Conservation (phyloP, 2,329 filamentous ascomycete genomes). For the Exophiala oligosperma region DNA sequence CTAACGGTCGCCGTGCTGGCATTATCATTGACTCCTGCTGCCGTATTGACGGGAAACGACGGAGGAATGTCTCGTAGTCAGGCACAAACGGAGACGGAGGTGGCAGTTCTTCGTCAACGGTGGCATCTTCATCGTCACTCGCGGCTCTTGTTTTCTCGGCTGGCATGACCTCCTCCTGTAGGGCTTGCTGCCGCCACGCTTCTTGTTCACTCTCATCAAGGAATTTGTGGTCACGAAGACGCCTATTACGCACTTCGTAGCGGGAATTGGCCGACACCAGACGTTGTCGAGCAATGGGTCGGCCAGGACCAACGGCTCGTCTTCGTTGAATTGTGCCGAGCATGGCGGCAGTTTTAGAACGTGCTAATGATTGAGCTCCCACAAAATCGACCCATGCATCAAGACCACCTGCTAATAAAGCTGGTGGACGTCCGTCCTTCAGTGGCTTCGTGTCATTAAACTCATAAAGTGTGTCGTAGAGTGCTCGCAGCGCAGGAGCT, state of each 20-base stretch:
- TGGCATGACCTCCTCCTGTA: conserved; percentile 61
- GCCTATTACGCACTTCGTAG: conserved; percentile 56
- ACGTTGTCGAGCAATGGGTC: conserved; percentile 54
- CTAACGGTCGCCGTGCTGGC: conserved; percentile 34
- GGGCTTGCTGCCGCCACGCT: conserved; percentile 75
- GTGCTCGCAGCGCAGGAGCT: conserved; percentile 62
- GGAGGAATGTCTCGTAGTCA: conserved; percentile 79
- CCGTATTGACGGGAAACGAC: conserved; percentile 73
- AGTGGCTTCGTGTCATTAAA: conserved; percentile 80
- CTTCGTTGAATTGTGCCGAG: conserved; percentile 46
- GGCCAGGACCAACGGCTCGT: conserved; percentile 37
- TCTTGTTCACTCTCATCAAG: conserved; percentile 79
- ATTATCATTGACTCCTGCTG: conserved; percentile 59
- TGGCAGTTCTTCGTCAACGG: conserved; percentile 47
- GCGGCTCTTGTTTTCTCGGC: conserved; percentile 42
- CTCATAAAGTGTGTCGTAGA: conserved; percentile 78
- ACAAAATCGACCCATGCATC: conserved; percentile 85
- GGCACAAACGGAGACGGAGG: conserved; percentile 59
- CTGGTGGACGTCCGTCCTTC: conserved; percentile 64
- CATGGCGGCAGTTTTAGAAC: conserved; percentile 55
- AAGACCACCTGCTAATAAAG: conserved; percentile 77
- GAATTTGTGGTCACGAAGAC: conserved; percentile 64
- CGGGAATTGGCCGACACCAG: conserved; percentile 52
- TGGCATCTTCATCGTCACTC: conserved; percentile 43
- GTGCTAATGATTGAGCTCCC: conserved; percentile 64